Evolutionary conservation across 106 monocot genomes (phyloP), one percentile per base, ranked within the genome.

Genomic region (Narthecium ossifragum): DNA sequence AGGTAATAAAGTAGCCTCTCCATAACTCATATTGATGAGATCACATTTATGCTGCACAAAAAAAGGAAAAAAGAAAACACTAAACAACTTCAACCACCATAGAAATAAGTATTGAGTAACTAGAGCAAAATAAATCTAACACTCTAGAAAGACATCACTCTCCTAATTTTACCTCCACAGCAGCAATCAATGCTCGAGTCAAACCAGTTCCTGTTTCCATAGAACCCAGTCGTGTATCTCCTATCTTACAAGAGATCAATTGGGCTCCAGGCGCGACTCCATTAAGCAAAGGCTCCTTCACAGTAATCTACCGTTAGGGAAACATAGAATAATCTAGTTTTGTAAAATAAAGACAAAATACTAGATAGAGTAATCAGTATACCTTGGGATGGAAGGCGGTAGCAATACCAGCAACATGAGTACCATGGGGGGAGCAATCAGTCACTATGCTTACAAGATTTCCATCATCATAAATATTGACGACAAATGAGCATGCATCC

Each of bases 21-120:
- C 96, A 77, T 98, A 98, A 68, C 96, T 98, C 96, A 98, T 98
- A 63, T 98, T 98, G 63, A 98, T 98, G 56, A 98, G 78, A 66
- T 98, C 96, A 64, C 90, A 90, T 71, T 98, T 98, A 59, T 98
- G 84, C 96, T 98, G 78, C 39, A 83, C 60, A 64, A 54, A 59
- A 55, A 2, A 74, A 60, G n/a, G n/a, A n/a, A n/a, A n/a, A n/a
- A n/a, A n/a, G n/a, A n/a, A n/a, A n/a, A n/a, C n/a, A n/a, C n/a
- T n/a, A n/a, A n/a, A n/a, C n/a, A n/a, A n/a, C n/a, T n/a, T n/a
- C n/a, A 56, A 68, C 27, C 12, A 57, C 0, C 0, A 8, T 26
- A 24, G 32, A 59, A 26, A 53, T 38, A 52, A 55, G 22, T 48
- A 31, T 23, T 36, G 15, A 62, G 53, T 8, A 43, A 31, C 29